These are phyloP conservation scores for Cyberlindnera xishuangbannaensis DNA, from an alignment of 805 yeast species.

Conservation along the genomic window DNA sequence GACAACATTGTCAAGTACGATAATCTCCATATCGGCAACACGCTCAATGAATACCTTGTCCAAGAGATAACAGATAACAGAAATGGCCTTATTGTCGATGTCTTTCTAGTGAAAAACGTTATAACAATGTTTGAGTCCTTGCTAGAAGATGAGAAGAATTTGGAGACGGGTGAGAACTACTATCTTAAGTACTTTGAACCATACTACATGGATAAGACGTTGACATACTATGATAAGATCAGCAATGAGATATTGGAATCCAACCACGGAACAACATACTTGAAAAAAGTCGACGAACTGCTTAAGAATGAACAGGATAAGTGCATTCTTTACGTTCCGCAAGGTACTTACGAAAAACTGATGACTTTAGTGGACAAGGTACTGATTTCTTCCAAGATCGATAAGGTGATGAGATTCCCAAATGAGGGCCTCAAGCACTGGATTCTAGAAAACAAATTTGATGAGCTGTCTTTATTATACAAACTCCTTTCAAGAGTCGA, in stretches of 20 bases:
- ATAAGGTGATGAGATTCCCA: slow-evolving; percentile 44
- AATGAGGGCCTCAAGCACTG: slow-evolving; percentile 54
- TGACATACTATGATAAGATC: slow-evolving; percentile 44
- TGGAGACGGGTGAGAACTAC: slow-evolving; percentile 49
- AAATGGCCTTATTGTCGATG: slow-evolving; percentile 50
- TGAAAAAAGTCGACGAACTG: slow-evolving; percentile 45
- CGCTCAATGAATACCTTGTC: slow-evolving; percentile 43
- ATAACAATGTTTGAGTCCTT: slow-evolving; percentile 70
- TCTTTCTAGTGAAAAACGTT: slow-evolving; percentile 52
- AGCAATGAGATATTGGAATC: slow-evolving; percentile 39
- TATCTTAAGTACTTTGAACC: slow-evolving; percentile 67
- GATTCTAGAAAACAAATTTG: slow-evolving; percentile 41
- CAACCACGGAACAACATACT: slow-evolving; percentile 48
- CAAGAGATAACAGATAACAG: slow-evolving; percentile 53
- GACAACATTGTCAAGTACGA: slow-evolving; percentile 49
- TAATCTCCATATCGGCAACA: slow-evolving; percentile 43
- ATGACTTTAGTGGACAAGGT: slow-evolving; percentile 52
- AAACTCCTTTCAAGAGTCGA: slow-evolving; percentile 50
- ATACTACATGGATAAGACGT: slow-evolving; percentile 46
- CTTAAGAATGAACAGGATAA: slow-evolving; percentile 59
- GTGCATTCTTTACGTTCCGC: slow-evolving; percentile 47
- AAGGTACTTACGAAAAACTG: slow-evolving; percentile 47
- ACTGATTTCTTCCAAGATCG: slow-evolving; percentile 51
- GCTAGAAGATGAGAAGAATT: slow-evolving; percentile 34
- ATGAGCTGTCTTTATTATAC: slow-evolving; percentile 43